Evolutionary conservation across 2,329 filamentous ascomycete species (phyloP), one percentile per base, ranked within the genome.

Genomic region (Beauveria australis): DNA sequence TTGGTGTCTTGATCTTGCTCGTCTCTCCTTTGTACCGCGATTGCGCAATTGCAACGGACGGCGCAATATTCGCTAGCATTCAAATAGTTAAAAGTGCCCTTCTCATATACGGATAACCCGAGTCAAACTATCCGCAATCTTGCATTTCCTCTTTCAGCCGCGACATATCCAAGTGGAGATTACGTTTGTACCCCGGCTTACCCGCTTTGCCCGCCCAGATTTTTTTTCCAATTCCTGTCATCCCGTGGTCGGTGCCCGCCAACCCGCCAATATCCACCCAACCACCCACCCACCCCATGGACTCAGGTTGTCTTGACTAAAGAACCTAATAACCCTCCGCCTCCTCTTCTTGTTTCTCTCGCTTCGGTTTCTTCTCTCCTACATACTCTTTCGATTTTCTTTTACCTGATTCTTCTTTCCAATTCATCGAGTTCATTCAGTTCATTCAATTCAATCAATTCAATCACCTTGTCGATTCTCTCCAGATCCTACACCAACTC

Each of bases 91-190:
- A 37, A 5, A 37, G 33, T 6, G 33, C 33, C 33, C 33, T 37
- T 5, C 5, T 37, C 26, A 19, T 26, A 49, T 28, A n/a, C 8
- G 18, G n/a, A 49, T 47, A 41, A 18, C 16, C 37, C n/a, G 5
- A 43, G 16, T 43, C 30, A 53, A 53, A 16, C 33, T 22, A n/a
- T 28, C 52, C 52, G 26, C 28, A 14, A 37, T 24, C 22, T 49
- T 46, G 37, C 44, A 19, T 24, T 18, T 47, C 37, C 6, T 51
- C 33, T 49, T 60, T 60, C 49, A 60, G 58, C 58, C 58, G 58
- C 30, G n/a, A 49, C 43, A 43, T 28, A 30, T 24, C 37, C 49
- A 53, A 49, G 58, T 60, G 58, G 58, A 54, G 51, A 53, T 53
- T 26, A 19, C 12, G 3, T 22, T 52, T 43, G 41, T 6, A 9